These are phyloP conservation scores for Arabis hirsuta DNA, from an alignment of 345 rosid species.

Conservation along the genomic window DNA sequence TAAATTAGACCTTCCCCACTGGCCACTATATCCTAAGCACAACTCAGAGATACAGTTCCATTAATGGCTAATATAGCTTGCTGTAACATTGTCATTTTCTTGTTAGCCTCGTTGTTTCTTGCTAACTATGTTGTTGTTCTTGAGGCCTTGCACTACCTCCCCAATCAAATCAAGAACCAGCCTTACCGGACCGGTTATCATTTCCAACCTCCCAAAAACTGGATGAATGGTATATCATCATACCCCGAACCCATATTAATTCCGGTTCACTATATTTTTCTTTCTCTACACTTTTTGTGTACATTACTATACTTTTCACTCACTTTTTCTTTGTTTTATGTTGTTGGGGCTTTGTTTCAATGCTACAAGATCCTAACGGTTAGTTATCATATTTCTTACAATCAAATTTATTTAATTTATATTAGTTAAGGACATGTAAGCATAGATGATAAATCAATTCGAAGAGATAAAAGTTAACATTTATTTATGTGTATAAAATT, in stretches of 20 bases:
- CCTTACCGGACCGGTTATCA: conserved; percentile 75
- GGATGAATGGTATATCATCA: conserved; percentile 65
- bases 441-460: neutral
- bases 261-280: neutral
- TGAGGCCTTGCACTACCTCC: conserved; percentile 14
- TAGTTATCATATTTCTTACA: neutral
- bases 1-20: conserved; percentile 18
- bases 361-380: conserved; percentile 34
- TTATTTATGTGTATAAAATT: neutral
- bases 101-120: conserved; percentile 30
- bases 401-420: neutral
- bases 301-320: neutral
- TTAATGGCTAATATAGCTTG: conserved; percentile 26
- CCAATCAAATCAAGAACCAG: conserved; percentile 39
- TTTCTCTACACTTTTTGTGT: neutral
- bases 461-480: neutral
- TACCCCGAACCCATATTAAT: neutral
- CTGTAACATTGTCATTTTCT: conserved; percentile 28
- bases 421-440: neutral
- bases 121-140: conserved; percentile 27
- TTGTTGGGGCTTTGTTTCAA: neutral
- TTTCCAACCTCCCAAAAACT: conserved; percentile 74
- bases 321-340: neutral
- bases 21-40: neutral
- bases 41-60: neutral